Evolutionary conservation across 192 early-diverging fungal genomes (phyloP), one percentile per base, ranked within the genome.

Genomic region (Polychytrium aggregatum): DNA sequence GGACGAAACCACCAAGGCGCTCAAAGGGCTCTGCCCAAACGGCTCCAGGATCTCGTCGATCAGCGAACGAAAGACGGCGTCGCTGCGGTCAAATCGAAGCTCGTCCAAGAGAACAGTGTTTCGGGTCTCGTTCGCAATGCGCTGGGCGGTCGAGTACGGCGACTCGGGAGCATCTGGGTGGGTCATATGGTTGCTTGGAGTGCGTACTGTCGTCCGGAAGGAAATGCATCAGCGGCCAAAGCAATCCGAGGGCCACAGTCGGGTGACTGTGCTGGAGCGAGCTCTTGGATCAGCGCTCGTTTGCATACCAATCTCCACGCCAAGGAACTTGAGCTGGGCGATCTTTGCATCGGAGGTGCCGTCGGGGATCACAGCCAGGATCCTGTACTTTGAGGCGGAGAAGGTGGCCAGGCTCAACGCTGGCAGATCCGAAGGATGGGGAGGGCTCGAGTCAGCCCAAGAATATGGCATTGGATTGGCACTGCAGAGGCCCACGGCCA

Each of bases 111-210:
- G 44, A 6, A 45, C 21, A 16, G 44, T 25, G 22, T 45, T 25
- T 2, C 14, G 14, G 10, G 44, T 8, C 26, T 45, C 4, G 21
- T 20, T 6, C 3, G 44, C 44, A 27, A 45, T 45, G 14, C 44
- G 18, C 44, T 29, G 3, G 16, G 44, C 44, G 20, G 26, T 45
- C 26, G 44, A 29, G 21, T 25, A 4, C 7, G 2, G 22, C 24
- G 44, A 45, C 26, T 45, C 44, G 2, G 44, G 44, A 3, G 44
- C 44, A n/a, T 29, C n/a, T 3, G 11, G 44, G 26, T 24, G 44
- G 4, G 44, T 25, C 26, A 7, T 25, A n/a, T n/a, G n/a, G n/a
- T n/a, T n/a, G n/a, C 21, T 25, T 6, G 44, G 44, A 5, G 44
- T 45, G 5, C 44, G 18, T 16, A 45, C 31, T 33, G 31, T 4